phyloP scores from a whole-genome alignment of 2,329 filamentous ascomycete species.

The Fusarium devonianum region DNA sequence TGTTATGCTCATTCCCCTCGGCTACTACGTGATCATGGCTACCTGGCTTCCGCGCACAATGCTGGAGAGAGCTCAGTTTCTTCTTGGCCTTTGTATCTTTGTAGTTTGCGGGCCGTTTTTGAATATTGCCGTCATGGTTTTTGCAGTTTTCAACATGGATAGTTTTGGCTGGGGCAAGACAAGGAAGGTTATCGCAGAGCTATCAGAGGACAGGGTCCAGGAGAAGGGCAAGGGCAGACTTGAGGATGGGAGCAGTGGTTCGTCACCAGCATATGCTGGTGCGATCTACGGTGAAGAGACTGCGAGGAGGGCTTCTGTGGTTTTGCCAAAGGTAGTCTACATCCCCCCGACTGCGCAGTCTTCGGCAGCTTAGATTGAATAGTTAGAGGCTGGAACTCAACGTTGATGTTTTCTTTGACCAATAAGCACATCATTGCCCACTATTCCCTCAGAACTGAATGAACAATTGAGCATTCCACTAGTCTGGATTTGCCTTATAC shows the following conservation, averaged over 20 bases:
- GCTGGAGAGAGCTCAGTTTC: conserved; percentile 33
- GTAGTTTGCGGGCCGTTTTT: conserved; percentile 36
- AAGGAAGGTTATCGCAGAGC: conserved; percentile 28
- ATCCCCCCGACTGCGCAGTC: conserved; percentile 6
- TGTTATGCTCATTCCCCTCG: conserved; percentile 37
- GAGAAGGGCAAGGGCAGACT: conserved; percentile 12
- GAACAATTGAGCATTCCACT: background rate
- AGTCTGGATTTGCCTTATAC: background rate
- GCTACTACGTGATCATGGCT: conserved; percentile 37
- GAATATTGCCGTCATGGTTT: conserved; percentile 39
- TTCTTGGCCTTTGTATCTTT: conserved; percentile 33
- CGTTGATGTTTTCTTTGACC: background rate
- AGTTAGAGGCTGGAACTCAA: background rate
- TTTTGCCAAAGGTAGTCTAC: conserved; percentile 15
- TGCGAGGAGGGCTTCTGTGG: background rate
- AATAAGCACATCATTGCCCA: too few species aligned
- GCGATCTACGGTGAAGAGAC: background rate
- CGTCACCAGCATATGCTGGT: background rate
- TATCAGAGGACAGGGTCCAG: conserved; percentile 1
- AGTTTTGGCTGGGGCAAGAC: conserved; percentile 42
- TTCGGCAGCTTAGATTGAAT: background rate
- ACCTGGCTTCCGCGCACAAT: conserved; percentile 36
- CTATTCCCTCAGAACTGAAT: background rate
- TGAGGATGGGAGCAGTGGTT: background rate
- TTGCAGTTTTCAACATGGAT: conserved; percentile 40